Percentiles rank a stretch among this genome's conserved stretches.
phyloP scores from a whole-genome alignment of 179 eudicot genomes.

The Beta macrorhiza region DNA sequence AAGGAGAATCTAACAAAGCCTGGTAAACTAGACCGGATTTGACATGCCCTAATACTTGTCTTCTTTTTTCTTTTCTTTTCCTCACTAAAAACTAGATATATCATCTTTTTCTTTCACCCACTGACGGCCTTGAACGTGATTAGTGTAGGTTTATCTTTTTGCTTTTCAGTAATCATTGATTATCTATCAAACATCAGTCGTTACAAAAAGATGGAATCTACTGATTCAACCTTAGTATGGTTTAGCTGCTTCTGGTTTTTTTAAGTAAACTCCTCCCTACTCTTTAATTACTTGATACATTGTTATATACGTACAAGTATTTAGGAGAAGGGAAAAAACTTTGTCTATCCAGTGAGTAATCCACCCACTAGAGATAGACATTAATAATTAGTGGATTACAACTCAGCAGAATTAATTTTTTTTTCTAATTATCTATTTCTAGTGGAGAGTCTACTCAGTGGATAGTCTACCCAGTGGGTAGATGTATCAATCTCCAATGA shows the following conservation, averaged over 20 bases:
- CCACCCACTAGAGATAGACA: too few relatives aligned
- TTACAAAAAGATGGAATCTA: background rate
- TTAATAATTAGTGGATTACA: too few relatives aligned
- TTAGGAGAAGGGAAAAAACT: too few relatives aligned
- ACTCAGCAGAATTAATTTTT: too few relatives aligned
- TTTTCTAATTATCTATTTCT: too few relatives aligned
- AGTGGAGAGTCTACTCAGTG: too few relatives aligned
- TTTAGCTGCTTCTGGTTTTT: background rate
- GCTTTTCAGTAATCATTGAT: constrained; percentile 2
- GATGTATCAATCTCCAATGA: too few relatives aligned
- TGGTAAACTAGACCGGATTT: constrained; percentile 6
- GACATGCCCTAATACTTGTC: constrained; percentile 13
- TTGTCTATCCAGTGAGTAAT: too few relatives aligned
- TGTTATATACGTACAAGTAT: too few relatives aligned
- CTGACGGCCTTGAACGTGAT: background rate
- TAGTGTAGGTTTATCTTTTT: constrained; percentile 1
- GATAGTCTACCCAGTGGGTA: too few relatives aligned
- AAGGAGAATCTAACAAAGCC: constrained; percentile 18
- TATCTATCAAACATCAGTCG: background rate
- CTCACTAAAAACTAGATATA: background rate
- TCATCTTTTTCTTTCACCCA: background rate
- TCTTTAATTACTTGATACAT: too few relatives aligned
- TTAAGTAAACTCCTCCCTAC: too few relatives aligned
- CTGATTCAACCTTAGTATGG: background rate
- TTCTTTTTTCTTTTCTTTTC: background rate